phyloP scores from a whole-genome alignment of 257 asterid species.

The Solanum infundibuliforme region DNA sequence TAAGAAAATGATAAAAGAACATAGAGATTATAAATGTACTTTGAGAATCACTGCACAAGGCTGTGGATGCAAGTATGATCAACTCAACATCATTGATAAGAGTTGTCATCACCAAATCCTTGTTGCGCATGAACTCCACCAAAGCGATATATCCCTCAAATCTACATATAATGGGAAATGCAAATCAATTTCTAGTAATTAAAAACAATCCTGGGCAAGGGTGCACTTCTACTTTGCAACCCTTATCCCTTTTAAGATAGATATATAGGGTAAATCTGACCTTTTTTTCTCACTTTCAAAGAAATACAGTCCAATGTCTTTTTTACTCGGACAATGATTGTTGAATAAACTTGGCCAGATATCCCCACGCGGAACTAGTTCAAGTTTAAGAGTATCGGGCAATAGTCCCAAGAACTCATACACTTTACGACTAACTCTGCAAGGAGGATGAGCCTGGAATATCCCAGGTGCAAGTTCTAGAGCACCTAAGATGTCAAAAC shows the following conservation, averaged over 20 bases:
- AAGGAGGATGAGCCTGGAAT: background rate
- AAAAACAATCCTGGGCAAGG: too few relatives aligned
- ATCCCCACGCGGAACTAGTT: background rate
- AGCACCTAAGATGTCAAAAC: background rate
- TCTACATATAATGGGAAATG: constrained; percentile 13
- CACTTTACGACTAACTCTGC: background rate
- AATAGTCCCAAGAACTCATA: background rate
- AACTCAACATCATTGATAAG: constrained; percentile 3
- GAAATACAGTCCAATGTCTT: background rate
- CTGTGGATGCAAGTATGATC: too few relatives aligned
- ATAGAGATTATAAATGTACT: too few relatives aligned
- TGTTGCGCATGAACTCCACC: constrained; percentile 22
- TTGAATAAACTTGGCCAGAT: background rate
- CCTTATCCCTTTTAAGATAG: too few relatives aligned
- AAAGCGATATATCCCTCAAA: constrained; percentile 24
- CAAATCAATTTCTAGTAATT: background rate
- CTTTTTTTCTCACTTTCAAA: too few relatives aligned
- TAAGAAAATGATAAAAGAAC: background rate
- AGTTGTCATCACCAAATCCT: constrained; percentile 32
- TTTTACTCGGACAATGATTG: background rate
- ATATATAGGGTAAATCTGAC: too few relatives aligned
- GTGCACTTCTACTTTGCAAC: too few relatives aligned
- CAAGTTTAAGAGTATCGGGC: background rate
- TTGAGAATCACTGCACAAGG: background rate
- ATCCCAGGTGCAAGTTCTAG: background rate